Percentiles rank a stretch among this genome's conserved stretches.
Conservation (phyloP, 2,329 filamentous ascomycete genomes). For the Aspergillus viridinutans region DNA sequence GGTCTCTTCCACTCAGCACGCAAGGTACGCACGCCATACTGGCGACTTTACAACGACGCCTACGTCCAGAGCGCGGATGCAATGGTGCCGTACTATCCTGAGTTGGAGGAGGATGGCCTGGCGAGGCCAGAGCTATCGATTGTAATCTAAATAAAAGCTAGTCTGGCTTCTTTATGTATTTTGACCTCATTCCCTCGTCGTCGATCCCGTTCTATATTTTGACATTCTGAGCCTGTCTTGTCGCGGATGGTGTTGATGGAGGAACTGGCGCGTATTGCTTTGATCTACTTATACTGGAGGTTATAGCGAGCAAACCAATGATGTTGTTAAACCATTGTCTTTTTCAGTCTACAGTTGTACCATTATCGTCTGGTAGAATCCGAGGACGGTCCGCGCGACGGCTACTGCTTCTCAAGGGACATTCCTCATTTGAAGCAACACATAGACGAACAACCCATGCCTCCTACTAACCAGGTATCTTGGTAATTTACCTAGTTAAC, state of each 20-base stretch:
- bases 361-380: not conserved
- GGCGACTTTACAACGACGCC: constrained; percentile 93
- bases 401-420: not conserved
- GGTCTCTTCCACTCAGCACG: constrained; percentile 94
- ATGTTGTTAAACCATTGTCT: not conserved
- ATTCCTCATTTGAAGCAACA: no score
- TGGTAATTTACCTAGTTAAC: not conserved
- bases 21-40: constrained; percentile 92
- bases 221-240: constrained; percentile 9
- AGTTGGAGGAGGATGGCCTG: constrained; percentile 73
- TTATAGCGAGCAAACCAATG: not conserved
- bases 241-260: constrained; percentile 10
- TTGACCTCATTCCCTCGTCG: not conserved
- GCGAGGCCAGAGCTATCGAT: constrained; percentile 78
- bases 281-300: not conserved
- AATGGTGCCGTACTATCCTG: constrained; percentile 95
- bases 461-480: no score
- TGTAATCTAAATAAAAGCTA: constrained; percentile 57
- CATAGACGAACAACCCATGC: no score
- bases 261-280: constrained; percentile 9
- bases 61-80: constrained; percentile 91
- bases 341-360: not conserved
- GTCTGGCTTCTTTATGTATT: constrained; percentile 35
- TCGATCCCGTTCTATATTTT: not conserved
- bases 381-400: no score